These are phyloP conservation scores for Botrytis tulipae DNA, from an alignment of 2,329 filamentous ascomycete species.

Conservation along the genomic window DNA sequence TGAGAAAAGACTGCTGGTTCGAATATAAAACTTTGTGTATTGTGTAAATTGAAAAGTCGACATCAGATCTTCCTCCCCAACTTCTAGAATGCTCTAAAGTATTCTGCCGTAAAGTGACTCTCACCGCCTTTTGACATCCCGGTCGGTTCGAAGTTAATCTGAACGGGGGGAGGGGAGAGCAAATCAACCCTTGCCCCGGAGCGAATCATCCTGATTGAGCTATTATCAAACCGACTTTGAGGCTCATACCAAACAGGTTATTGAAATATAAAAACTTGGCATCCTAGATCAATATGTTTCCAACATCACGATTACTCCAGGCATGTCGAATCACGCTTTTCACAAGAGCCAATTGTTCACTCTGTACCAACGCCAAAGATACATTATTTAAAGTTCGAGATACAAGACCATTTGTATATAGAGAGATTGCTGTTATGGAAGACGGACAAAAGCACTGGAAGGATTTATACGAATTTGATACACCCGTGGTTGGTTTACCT, in stretches of 20 bases:
- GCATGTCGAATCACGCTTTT: constrained; percentile 72
- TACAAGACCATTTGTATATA: constrained; percentile 63
- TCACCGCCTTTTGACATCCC: neutral
- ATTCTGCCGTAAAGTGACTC: constrained; percentile 4
- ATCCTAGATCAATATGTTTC: constrained; percentile 46
- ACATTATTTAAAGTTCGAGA: constrained; percentile 69
- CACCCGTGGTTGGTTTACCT: constrained; percentile 61
- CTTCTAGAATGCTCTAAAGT: constrained; percentile 19
- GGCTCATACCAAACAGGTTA: neutral
- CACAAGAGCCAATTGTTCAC: constrained; percentile 67
- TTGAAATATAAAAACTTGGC: neutral
- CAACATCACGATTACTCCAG: constrained; percentile 48
- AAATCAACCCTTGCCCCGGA: neutral
- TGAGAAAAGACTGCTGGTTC: neutral
- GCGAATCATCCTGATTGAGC: neutral
- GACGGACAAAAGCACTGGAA: constrained; percentile 64
- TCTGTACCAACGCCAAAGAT: constrained; percentile 67
- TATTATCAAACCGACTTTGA: neutral
- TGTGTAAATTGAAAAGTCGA: neutral
- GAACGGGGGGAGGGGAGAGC: neutral
- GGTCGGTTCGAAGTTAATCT: neutral
- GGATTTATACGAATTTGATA: constrained; percentile 76
- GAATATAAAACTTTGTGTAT: constrained; percentile 1
- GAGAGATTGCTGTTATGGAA: constrained; percentile 68
- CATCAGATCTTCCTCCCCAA: neutral